A percentile compares a stretch with the other conserved stretches of the same genome.
These are phyloP conservation scores for Fusarium sp. DNA, from an alignment of 2,329 filamentous ascomycete genomes.

Conservation along the genomic window DNA sequence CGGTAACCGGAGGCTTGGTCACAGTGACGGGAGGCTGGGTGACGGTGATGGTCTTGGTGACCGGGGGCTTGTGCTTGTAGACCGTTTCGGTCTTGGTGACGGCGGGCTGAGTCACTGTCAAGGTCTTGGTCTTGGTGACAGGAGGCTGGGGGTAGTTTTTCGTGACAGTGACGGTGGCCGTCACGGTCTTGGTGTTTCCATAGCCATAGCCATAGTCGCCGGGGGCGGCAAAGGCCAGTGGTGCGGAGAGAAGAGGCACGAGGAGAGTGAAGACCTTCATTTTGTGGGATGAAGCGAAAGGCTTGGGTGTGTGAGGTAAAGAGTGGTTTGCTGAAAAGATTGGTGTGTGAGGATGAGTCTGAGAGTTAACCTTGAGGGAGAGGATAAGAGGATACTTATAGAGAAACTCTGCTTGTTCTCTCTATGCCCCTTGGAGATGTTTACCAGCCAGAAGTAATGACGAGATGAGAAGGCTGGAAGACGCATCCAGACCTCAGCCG, in stretches of 20 bases:
- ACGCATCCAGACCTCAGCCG: neutral
- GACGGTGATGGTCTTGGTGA: neutral
- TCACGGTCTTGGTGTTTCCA: constrained; percentile 28
- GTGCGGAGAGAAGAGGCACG: constrained; percentile 15
- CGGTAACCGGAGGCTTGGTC: neutral
- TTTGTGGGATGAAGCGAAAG: constrained; percentile 18
- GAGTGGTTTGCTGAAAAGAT: neutral
- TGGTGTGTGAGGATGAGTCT: neutral
- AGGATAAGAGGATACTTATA: neutral
- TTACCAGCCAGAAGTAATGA: neutral
- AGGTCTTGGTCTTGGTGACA: neutral
- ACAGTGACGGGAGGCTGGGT: neutral
- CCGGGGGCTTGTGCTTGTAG: neutral
- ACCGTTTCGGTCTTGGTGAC: neutral
- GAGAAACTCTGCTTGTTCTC: neutral
- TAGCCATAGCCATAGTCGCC: constrained; percentile 7
- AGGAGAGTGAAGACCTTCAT: constrained; percentile 31
- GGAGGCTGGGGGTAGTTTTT: constrained; percentile 10
- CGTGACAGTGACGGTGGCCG: constrained; percentile 27
- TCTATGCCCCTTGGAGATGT: neutral
- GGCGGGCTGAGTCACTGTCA: neutral
- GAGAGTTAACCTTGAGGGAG: neutral
- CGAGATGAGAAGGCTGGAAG: neutral
- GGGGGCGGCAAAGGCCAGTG: constrained; percentile 21
- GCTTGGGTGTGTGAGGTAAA: neutral